phyloP scores from a whole-genome alignment of 1,139 yeast genomes.

The Sporopachydermia cereana region DNA sequence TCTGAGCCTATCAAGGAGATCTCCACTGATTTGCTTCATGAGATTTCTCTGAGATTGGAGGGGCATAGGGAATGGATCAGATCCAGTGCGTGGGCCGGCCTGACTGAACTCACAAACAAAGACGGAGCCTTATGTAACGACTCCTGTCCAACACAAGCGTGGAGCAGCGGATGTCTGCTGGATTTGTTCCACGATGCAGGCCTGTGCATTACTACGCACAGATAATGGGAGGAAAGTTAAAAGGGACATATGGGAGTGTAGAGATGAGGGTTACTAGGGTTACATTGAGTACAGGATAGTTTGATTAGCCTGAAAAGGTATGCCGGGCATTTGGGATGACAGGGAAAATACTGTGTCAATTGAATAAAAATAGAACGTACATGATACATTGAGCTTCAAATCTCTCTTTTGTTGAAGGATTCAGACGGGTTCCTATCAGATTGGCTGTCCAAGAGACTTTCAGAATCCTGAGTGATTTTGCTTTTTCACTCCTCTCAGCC shows the following conservation, averaged over 20 bases:
- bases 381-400: too few species aligned
- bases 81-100: conserved; percentile 81
- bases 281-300: not conserved
- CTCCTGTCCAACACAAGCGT: conserved; percentile 93
- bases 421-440: too few species aligned
- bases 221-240: not conserved
- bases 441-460: too few species aligned
- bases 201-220: too few species aligned
- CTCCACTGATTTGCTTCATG: conserved; percentile 27
- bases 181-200: conserved; percentile 62
- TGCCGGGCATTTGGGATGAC: too few species aligned
- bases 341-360: too few species aligned
- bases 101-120: conserved; percentile 85
- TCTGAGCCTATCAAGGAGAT: conserved; percentile 11
- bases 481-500: too few species aligned
- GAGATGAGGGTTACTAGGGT: not conserved
- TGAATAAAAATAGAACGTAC: too few species aligned
- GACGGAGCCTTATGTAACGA: conserved; percentile 73
- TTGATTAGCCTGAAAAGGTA: too few species aligned
- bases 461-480: too few species aligned
- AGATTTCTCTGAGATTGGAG: conserved; percentile 39
- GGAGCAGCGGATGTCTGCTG: conserved; percentile 81
- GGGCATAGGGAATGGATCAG: conserved; percentile 61
- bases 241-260: conserved; percentile 7
- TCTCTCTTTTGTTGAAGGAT: too few species aligned